Evolutionary conservation across 495 filamentous ascomycete species (phyloP), one percentile per base, ranked within the genome.

Genomic region (Chaetomium cochliodes): DNA sequence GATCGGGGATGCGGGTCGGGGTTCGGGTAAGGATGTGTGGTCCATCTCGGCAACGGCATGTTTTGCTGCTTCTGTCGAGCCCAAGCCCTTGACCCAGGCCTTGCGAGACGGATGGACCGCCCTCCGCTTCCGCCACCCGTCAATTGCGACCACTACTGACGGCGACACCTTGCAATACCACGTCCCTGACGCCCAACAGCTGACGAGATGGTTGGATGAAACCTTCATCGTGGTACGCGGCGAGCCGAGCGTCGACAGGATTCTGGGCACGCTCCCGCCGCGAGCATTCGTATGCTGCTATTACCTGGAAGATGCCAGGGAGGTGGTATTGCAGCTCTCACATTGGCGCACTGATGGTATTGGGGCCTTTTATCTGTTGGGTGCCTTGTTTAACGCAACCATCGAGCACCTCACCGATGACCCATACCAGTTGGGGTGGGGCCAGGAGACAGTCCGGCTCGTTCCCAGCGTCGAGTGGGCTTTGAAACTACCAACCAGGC

Each of bases 11-110:
- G 47, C 47, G 4, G 47, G 47, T 51, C 47, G 8, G 22, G 47
- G n/a, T 4, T 51, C 47, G 47, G 47, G 47, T 20, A 51, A 22
- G 13, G 47, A 51, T 51, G 47, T 51, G 47, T 51, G 47, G 47
- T 51, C 47, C 47, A 51, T 51, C 47, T 51, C 47, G 47, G 47
- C 47, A 11, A 51, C 47, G 47, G 47, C 47, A 51, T 25, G 22
- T 20, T 51, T 51, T 12, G 13, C 47, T 51, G 47, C 47, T 15
- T 51, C 47, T 23, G 47, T 51, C 22, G 47, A 51, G 7, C 47
- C 47, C 47, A 51, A 51, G 47, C 22, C 47, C 47, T 12, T 51
- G 47, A 15, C 47, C 47, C 47, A 51, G 47, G 47, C 47, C 13
- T 20, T 51, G 4, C 47, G 47, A 3, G 47, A 51, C 22, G 47